Conservation (phyloP, 2,329 filamentous ascomycete genomes). For the Penicillium rolfsii region DNA sequence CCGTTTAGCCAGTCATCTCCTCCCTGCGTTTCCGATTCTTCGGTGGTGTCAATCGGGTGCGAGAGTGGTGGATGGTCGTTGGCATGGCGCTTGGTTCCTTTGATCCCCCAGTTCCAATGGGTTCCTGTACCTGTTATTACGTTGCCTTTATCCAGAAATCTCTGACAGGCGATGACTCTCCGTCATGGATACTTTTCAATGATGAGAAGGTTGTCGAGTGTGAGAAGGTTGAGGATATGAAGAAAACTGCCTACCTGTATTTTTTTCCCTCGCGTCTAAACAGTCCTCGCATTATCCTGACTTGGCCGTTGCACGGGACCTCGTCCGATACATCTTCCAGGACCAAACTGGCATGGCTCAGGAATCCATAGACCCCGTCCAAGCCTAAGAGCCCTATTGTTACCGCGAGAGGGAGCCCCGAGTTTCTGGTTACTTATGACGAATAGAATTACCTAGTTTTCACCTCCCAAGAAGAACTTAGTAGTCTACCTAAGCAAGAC, state of each 20-base stretch:
- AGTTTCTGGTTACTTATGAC: too few relatives aligned
- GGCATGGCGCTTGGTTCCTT: too few relatives aligned
- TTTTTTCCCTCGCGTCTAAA: constrained; percentile 80
- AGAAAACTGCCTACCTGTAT: constrained; percentile 97
- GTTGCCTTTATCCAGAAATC: constrained; percentile 90
- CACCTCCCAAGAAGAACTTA: too few relatives aligned
- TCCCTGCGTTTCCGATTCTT: constrained; percentile 1
- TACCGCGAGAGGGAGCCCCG: too few relatives aligned
- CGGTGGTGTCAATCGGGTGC: not conserved
- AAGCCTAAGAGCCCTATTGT: too few relatives aligned
- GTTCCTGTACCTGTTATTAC: constrained; percentile 66
- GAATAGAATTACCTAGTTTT: too few relatives aligned
- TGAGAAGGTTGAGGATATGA: constrained; percentile 95
- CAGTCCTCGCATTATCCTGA: not conserved
- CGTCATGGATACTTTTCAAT: constrained; percentile 91
- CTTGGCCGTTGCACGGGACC: not conserved
- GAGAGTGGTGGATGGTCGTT: not conserved
- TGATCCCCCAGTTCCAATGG: too few relatives aligned
- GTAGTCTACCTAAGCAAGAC: too few relatives aligned
- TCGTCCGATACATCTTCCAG: too few relatives aligned
- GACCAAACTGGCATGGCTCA: too few relatives aligned
- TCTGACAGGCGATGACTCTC: constrained; percentile 56
- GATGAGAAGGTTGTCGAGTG: constrained; percentile 97
- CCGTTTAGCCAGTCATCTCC: not conserved
- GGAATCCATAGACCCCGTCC: too few relatives aligned